These are phyloP conservation scores for Blattamonas nauphoetae DNA, from an alignment of 78 protist species.

Conservation along the genomic window DNA sequence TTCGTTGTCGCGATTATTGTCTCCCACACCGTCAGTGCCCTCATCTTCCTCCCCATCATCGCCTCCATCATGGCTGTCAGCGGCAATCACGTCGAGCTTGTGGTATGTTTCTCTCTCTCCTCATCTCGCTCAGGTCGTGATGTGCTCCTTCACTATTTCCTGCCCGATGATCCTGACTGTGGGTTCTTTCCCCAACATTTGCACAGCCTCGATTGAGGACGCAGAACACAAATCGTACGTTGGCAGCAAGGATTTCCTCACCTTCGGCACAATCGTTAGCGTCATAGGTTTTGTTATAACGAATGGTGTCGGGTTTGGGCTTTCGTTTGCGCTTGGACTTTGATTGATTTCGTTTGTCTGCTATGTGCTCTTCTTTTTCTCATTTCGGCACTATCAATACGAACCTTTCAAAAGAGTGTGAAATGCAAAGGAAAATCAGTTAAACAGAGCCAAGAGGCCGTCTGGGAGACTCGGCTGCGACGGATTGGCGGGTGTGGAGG, in stretches of 20 bases:
- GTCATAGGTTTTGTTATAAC: not conserved
- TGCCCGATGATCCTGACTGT: not conserved
- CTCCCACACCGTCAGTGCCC: conserved; percentile 8
- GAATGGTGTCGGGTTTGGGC: not conserved
- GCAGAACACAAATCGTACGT: not conserved
- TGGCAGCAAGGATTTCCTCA: not conserved
- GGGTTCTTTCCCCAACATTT: not conserved
- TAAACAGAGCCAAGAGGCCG: too few relatives aligned
- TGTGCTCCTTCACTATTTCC: not conserved
- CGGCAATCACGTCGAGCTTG: not conserved
- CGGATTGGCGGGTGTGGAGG: too few relatives aligned
- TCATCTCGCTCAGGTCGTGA: not conserved
- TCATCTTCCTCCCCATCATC: conserved; percentile 1
- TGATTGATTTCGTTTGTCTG: too few relatives aligned
- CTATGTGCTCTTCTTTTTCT: too few relatives aligned
- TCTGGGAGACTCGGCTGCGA: too few relatives aligned
- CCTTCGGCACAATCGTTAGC: not conserved
- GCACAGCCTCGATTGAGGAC: not conserved
- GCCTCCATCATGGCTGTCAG: not conserved
- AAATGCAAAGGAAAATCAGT: too few relatives aligned
- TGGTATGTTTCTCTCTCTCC: not conserved
- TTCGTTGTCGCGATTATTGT: not conserved
- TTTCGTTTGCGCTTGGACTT: not conserved
- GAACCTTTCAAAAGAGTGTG: too few relatives aligned
- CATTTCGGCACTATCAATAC: too few relatives aligned